Evolutionary conservation across 805 yeast genomes (phyloP).

Genomic region (Yarrowia sp.): DNA sequence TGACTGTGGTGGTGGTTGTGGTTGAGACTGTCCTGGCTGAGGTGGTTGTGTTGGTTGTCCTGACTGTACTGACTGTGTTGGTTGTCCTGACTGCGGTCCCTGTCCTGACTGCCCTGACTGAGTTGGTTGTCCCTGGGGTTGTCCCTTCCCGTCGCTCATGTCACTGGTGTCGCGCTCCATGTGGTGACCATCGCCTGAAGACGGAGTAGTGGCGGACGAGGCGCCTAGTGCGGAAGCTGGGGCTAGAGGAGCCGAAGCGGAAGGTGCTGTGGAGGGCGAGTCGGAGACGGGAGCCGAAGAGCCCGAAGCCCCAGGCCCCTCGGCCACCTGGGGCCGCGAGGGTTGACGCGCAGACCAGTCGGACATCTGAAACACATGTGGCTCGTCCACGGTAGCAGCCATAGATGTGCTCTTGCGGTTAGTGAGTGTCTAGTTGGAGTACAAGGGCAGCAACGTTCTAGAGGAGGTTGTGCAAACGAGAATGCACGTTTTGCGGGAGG

Average conservation of each 20-base stretch:
- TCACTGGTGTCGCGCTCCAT: no score
- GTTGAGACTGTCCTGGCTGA: not conserved
- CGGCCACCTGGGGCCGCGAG: no score
- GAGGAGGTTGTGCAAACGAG: constrained; percentile 21
- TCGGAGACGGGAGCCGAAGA: not conserved
- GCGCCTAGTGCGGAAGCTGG: constrained; percentile 5
- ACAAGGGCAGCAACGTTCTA: constrained; percentile 30
- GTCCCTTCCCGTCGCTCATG: no score
- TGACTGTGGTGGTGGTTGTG: not conserved
- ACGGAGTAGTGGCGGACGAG: not conserved
- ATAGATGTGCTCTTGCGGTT: constrained; percentile 10
- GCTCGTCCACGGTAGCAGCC: constrained; percentile 37
- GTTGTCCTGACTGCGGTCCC: no score
- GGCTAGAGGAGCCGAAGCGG: constrained; percentile 9
- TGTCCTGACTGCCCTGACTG: no score
- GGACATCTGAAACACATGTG: constrained; percentile 39
- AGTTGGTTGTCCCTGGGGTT: no score
- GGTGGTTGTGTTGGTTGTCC: not conserved
- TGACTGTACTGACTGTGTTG: not conserved
- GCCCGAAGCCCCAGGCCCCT: no score
- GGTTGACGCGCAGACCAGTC: constrained; percentile 31
- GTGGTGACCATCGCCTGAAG: not conserved
- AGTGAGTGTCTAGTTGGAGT: constrained; percentile 6
- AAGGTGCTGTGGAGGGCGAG: not conserved
- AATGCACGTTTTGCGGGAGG: no score